Conservation (phyloP, 306 rosid species). For the Dalbergia oliveri region DNA sequence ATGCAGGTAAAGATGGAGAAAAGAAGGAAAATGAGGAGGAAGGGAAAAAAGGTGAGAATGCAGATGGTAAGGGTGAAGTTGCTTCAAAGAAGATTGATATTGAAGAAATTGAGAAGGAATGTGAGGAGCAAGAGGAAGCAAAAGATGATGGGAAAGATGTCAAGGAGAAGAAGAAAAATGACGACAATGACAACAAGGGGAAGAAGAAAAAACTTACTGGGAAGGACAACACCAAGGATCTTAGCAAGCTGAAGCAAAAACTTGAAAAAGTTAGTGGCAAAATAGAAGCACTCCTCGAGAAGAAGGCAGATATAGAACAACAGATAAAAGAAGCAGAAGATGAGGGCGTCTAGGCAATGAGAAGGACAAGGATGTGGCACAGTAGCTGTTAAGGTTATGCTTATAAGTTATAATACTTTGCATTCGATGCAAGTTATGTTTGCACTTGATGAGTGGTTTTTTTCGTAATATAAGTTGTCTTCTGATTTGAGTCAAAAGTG, state of each 20-base stretch:
- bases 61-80: conserved; percentile 26
- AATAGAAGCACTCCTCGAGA: conserved; percentile 59
- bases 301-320: conserved; percentile 58
- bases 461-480: too few relatives aligned
- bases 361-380: conserved; percentile 32
- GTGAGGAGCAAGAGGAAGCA: conserved; percentile 14
- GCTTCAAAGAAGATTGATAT: conserved; percentile 54
- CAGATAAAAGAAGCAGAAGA: conserved; percentile 71
- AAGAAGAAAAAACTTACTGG: conserved; percentile 56
- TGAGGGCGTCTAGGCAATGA: conserved; percentile 26
- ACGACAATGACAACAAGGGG: conserved; percentile 49
- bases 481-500: too few relatives aligned
- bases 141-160: conserved; percentile 41
- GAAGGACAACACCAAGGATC: conserved; percentile 58
- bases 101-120: conserved; percentile 47
- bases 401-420: conserved; percentile 14
- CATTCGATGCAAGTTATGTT: conserved; percentile 3
- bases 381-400: conserved; percentile 16
- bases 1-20: conserved; percentile 1
- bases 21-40: conserved; percentile 20
- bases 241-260: conserved; percentile 63
- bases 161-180: conserved; percentile 47
- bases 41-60: conserved; percentile 14
- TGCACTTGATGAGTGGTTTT: background rate
- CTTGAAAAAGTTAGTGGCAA: conserved; percentile 65